Base-by-base conservation (phyloP, 768 basidiomycete species). In the Pisolithus tinctorius region DNA sequence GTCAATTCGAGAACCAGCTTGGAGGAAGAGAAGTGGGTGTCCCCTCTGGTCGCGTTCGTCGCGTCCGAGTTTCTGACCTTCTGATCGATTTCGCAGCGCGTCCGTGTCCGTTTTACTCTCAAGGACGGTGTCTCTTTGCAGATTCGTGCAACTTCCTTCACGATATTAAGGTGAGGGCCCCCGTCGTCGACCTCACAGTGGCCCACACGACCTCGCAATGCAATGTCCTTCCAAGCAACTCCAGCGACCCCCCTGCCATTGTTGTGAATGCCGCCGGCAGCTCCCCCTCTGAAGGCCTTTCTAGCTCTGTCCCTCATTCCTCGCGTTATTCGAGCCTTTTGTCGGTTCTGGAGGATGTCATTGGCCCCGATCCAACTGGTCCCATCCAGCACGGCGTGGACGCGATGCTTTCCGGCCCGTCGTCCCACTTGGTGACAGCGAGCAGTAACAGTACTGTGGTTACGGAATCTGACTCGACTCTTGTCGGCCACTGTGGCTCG, bases 91-190 rank as follows among this genome's bases (percentile, higher is more conserved):
- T 30, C 40, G 5, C 58, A 91, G 88, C 85, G 55, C 85, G 82
- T 67, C 88, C 86, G 54, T 91, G 88, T 74, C 86, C 86, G 51
- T 91, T 87, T 71, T 88, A 83, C 69, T 83, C 83, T 47, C 79
- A 83, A 69, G 88, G 88, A 50, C 78, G 79, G 48, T 89, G 88
- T 67, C 73, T 89, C 48, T 90, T 90, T 68, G 75, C 80, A 51
- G 81, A 83, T 57, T 80, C 82, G 37, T 90, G 88, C 74, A 89
- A 87, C 64, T 90, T 89, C 63, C 70, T 88, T 55, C 88, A 90
- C 60, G 69, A 72, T 47, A 65, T 71, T 48, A 71, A 71, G 58
- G 68, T 68, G 52, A 72, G 64, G 60, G 68, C 47, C 11, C 34
- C 34, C 31, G 54, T 75, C 69, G 74, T 75, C 65, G 44, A 60